Evolutionary conservation across 2,329 filamentous ascomycete genomes (phyloP).

Genomic region (Aschersonia sp.): DNA sequence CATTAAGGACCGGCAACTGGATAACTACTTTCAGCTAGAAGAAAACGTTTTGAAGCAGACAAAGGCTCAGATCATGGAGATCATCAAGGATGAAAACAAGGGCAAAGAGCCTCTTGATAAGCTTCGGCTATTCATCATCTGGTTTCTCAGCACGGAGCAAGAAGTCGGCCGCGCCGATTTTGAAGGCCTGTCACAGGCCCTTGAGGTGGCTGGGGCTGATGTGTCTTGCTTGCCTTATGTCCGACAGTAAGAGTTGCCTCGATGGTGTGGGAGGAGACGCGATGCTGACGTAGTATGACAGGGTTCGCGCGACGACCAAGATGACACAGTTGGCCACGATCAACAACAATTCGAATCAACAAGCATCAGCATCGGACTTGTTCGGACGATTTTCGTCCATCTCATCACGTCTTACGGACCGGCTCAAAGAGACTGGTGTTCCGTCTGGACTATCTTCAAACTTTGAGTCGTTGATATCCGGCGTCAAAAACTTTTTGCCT

Average conservation of each 20-base stretch:
- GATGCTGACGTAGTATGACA: conserved; percentile 12
- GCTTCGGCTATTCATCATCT: conserved; percentile 87
- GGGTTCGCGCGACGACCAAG: conserved; percentile 83
- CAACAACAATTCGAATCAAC: conserved; percentile 51
- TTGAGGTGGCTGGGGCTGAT: conserved; percentile 62
- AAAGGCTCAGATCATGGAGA: conserved; percentile 75
- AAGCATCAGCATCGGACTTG: conserved; percentile 53
- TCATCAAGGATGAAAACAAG: conserved; percentile 68
- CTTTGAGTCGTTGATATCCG: conserved; percentile 85
- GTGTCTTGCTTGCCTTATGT: conserved; percentile 71
- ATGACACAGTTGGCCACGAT: conserved; percentile 97
- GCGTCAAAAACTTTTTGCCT: conserved; percentile 96
- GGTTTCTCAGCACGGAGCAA: conserved; percentile 87
- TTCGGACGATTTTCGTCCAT: conserved; percentile 91
- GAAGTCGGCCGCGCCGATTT: conserved; percentile 74
- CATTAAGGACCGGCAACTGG: conserved; percentile 88
- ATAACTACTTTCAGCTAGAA: conserved; percentile 92
- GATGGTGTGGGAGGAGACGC: not conserved
- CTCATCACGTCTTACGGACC: conserved; percentile 81
- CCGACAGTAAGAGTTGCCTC: conserved; percentile 47
- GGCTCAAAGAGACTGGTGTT: conserved; percentile 79
- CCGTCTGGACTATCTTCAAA: conserved; percentile 57
- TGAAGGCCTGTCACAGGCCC: conserved; percentile 71
- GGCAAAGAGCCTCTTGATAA: conserved; percentile 80
- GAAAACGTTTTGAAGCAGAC: conserved; percentile 86